These are phyloP conservation scores for Albatrellus sp. DNA, from an alignment of 1,284 basidiomycete species.

Conservation along the genomic window DNA sequence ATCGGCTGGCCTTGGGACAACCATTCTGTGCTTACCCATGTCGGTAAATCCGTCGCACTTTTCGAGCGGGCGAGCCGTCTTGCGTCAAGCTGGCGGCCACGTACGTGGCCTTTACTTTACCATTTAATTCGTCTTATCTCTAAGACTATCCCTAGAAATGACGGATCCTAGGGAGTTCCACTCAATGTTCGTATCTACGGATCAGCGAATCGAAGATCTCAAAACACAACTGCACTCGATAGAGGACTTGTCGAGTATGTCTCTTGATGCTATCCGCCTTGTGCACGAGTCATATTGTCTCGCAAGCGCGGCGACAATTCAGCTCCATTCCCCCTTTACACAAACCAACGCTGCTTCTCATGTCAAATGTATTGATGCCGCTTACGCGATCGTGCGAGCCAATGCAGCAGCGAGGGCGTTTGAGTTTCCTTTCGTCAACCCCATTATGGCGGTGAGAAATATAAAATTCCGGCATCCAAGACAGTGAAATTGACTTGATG, in stretches of 20 bases:
- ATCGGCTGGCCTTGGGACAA: conserved; percentile 13
- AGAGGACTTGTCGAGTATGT: background rate
- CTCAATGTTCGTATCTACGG: conserved; percentile 20
- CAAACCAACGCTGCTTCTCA: conserved; percentile 15
- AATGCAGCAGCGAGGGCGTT: conserved; percentile 8
- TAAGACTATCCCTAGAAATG: conserved; percentile 11
- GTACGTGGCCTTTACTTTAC: conserved; percentile 12
- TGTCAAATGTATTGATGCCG: conserved; percentile 17
- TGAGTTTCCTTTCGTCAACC: conserved; percentile 12
- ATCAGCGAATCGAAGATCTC: conserved; percentile 22
- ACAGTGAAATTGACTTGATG: background rate
- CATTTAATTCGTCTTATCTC: background rate
- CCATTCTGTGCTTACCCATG: conserved; percentile 8
- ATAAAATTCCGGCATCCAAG: background rate
- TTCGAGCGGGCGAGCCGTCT: conserved; percentile 16
- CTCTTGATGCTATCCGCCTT: conserved; percentile 8
- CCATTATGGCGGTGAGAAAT: conserved; percentile 17
- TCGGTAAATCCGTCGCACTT: conserved; percentile 10
- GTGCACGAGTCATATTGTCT: conserved; percentile 19
- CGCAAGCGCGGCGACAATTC: conserved; percentile 21
- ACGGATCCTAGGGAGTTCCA: conserved; percentile 11
- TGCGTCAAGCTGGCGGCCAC: conserved; percentile 15
- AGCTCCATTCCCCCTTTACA: conserved; percentile 22
- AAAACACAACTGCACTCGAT: conserved; percentile 7
- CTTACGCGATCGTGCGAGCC: conserved; percentile 12